Evolutionary conservation across 148 eudicot genomes (phyloP).

Genomic region (Salicornia ramosissima): DNA sequence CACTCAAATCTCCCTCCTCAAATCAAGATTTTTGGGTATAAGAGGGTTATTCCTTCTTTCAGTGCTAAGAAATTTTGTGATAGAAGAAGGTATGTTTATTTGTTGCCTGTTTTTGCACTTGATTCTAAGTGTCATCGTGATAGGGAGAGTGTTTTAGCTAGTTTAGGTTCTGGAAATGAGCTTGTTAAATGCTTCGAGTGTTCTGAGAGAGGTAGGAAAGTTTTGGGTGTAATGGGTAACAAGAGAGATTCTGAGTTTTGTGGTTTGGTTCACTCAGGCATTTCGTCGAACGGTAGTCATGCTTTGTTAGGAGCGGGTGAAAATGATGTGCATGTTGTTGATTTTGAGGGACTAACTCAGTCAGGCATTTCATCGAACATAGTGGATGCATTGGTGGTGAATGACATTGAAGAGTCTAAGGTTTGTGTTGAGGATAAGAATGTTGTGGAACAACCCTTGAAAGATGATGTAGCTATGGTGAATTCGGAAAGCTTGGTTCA

Average conservation of each 20-base stretch:
- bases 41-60: slow-evolving; percentile 53
- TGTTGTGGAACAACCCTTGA: too few species aligned
- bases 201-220: slow-evolving; percentile 85
- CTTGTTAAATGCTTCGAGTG: slow-evolving; percentile 72
- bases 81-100: slow-evolving; percentile 74
- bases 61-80: slow-evolving; percentile 83
- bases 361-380: slow-evolving; percentile 38
- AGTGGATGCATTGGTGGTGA: slow-evolving; percentile 17
- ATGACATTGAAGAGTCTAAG: slow-evolving; percentile 9
- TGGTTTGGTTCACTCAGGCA: slow-evolving; percentile 18
- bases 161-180: slow-evolving; percentile 68
- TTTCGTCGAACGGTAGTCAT: slow-evolving; percentile 21
- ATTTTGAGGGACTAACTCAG: slow-evolving; percentile 17
- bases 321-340: slow-evolving; percentile 4
- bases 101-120: slow-evolving; percentile 82
- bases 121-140: slow-evolving; percentile 68
- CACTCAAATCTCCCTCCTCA: slow-evolving; percentile 45
- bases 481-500: slow-evolving; percentile 17
- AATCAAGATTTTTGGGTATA: slow-evolving; percentile 67
- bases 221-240: slow-evolving; percentile 68
- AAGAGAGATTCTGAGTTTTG: slow-evolving; percentile 12
- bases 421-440: not conserved
- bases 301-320: slow-evolving; percentile 1
- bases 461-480: not conserved
- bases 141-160: slow-evolving; percentile 86